phyloP scores from a whole-genome alignment of 1,284 basidiomycete genomes.

The Entoloma clypeatum region DNA sequence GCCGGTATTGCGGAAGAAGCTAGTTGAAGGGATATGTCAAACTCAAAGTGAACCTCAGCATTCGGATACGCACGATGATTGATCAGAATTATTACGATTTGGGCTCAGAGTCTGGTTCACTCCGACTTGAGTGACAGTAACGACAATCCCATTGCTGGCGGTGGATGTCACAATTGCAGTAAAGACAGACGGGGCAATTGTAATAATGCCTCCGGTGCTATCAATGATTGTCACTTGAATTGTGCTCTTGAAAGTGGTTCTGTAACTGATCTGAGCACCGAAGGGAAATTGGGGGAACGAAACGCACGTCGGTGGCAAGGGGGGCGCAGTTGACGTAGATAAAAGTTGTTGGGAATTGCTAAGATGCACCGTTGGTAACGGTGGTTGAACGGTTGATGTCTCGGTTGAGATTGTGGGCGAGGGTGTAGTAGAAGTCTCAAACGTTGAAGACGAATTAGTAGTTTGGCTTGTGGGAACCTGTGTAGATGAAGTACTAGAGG shows the following conservation, averaged over 20 bases:
- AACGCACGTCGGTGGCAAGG: conserved; percentile 18
- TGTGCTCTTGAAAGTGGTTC: conserved; percentile 44
- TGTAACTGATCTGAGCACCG: conserved; percentile 14
- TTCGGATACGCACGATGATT: conserved; percentile 43
- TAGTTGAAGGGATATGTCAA: conserved; percentile 23
- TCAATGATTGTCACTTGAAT: conserved; percentile 57
- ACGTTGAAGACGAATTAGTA: conserved; percentile 14
- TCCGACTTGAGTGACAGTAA: conserved; percentile 57
- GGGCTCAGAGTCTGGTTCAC: conserved; percentile 63
- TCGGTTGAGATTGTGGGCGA: conserved; percentile 11
- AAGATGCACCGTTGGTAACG: conserved; percentile 5
- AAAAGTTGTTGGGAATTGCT: conserved; percentile 1
- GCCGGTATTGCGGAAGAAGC: conserved; percentile 72
- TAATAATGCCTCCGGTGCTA: conserved; percentile 44
- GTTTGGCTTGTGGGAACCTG: conserved; percentile 15
- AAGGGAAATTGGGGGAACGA: conserved; percentile 16
- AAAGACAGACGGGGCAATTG: conserved; percentile 50
- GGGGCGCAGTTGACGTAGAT: conserved; percentile 6
- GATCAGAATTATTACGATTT: conserved; percentile 34
- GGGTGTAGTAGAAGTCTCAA: conserved; percentile 14
- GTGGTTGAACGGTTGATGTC: conserved; percentile 12
- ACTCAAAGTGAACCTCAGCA: conserved; percentile 6
- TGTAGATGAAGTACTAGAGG: conserved; percentile 14
- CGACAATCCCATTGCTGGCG: conserved; percentile 43
- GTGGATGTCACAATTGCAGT: conserved; percentile 57